Conservation (phyloP, 768 basidiomycete species). For the Termitomyces sp. region DNA sequence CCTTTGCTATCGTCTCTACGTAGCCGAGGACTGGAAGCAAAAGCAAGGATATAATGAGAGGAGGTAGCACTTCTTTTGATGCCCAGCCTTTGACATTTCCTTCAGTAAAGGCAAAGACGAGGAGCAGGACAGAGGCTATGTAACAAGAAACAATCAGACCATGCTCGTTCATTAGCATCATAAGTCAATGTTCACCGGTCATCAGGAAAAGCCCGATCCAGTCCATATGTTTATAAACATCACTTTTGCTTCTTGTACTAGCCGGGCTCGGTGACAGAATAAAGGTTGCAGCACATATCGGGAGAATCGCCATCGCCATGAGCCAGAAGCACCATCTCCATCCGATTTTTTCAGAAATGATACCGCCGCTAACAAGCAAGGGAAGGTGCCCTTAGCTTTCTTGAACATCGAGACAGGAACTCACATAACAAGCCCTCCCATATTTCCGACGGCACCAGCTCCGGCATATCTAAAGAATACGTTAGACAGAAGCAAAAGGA, state of each 20-base stretch:
- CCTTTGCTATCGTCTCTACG: conserved; percentile 10
- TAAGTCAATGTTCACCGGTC: conserved; percentile 14
- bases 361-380: conserved; percentile 30
- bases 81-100: conserved; percentile 44
- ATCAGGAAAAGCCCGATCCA: conserved; percentile 18
- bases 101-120: conserved; percentile 31
- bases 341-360: conserved; percentile 29
- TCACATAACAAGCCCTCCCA: conserved; percentile 12
- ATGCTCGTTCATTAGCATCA: conserved; percentile 8
- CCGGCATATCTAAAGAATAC: conserved; percentile 34
- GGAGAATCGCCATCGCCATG: conserved; percentile 29
- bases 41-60: conserved; percentile 36
- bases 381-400: background rate
- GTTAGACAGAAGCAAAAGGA: background rate
- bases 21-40: conserved; percentile 31
- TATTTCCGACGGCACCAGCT: conserved; percentile 35
- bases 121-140: conserved; percentile 23
- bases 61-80: conserved; percentile 32
- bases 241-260: conserved; percentile 17
- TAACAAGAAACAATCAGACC: background rate
- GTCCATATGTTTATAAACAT: conserved; percentile 5
- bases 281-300: conserved; percentile 22
- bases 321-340: conserved; percentile 48
- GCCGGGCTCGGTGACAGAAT: conserved; percentile 17
- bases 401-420: background rate